Conservation (phyloP, 306 rosid genomes). For the Alnus rubra region DNA sequence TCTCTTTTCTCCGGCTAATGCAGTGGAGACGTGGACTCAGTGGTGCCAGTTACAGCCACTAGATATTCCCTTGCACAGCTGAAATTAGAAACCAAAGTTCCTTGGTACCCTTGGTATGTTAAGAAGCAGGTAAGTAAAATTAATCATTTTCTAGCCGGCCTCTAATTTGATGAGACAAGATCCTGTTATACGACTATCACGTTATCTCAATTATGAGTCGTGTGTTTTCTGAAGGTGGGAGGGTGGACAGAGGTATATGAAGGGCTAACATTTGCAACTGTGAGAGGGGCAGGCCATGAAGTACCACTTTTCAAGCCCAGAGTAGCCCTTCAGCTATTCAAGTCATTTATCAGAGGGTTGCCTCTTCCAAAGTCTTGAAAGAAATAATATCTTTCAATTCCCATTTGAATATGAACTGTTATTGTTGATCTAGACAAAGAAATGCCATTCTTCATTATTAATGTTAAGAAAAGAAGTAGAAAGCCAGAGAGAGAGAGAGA, state of each 20-base stretch:
- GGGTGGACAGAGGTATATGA: constrained; percentile 97
- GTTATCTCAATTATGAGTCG: too few species aligned
- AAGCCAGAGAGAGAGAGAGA: not conserved
- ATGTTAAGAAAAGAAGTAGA: constrained; percentile 23
- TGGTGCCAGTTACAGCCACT: constrained; percentile 98
- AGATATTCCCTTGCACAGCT: constrained; percentile 84
- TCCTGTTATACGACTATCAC: not conserved
- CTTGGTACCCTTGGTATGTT: constrained; percentile 99
- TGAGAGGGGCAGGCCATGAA: constrained; percentile 99
- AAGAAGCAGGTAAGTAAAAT: constrained; percentile 93
- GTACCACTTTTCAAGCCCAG: constrained; percentile 93
- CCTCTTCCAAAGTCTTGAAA: constrained; percentile 63
- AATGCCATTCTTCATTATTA: constrained; percentile 29
- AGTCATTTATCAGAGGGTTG: constrained; percentile 68
- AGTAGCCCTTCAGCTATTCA: constrained; percentile 82
- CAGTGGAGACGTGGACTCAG: constrained; percentile 97
- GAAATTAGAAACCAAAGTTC: constrained; percentile 66
- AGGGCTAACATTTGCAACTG: constrained; percentile 93
- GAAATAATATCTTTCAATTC: not conserved
- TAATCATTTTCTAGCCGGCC: not conserved
- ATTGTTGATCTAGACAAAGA: constrained; percentile 21
- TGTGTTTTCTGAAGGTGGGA: constrained; percentile 65
- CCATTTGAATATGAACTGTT: constrained; percentile 14
- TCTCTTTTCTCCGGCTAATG: not conserved
- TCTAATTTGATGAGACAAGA: not conserved